These are phyloP conservation scores for Globisporangium okanoganense DNA, from an alignment of 352 stramenopile genomes.

Conservation along the genomic window DNA sequence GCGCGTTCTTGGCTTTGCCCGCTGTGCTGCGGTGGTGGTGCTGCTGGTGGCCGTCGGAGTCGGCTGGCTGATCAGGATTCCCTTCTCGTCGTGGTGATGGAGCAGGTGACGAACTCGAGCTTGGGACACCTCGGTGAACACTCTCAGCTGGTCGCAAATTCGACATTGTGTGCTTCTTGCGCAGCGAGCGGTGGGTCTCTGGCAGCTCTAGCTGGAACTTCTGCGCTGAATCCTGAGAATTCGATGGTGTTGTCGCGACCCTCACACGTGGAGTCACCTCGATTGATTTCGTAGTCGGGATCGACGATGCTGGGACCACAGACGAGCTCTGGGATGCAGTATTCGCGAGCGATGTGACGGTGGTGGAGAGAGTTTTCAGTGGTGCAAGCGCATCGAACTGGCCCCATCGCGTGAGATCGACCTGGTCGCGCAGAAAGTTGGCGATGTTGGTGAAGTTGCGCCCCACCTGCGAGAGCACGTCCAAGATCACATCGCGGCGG, in stretches of 20 bases:
- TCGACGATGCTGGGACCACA: constrained; percentile 8
- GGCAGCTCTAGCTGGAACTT: constrained; percentile 46
- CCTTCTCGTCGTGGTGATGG: neutral
- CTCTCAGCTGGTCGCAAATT: constrained; percentile 3
- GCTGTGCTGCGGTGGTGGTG: constrained; percentile 10
- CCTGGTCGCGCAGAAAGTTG: constrained; percentile 76
- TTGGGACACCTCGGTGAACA: neutral
- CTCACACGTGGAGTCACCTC: constrained; percentile 13
- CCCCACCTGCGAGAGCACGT: constrained; percentile 80
- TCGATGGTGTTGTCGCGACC: constrained; percentile 6
- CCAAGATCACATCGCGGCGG: constrained; percentile 73
- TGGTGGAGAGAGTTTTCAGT: constrained; percentile 43
- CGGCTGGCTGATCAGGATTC: neutral
- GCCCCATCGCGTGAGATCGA: constrained; percentile 66
- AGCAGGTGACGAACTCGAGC: neutral
- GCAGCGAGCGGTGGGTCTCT: constrained; percentile 35
- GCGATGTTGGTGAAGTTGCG: constrained; percentile 87
- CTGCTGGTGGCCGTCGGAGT: neutral
- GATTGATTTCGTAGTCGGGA: constrained; percentile 12
- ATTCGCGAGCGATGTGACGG: constrained; percentile 24
- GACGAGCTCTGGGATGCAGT: constrained; percentile 11
- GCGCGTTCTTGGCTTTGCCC: constrained; percentile 21
- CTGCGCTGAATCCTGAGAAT: constrained; percentile 10
- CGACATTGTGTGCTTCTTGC: constrained; percentile 25
- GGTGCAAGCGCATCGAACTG: constrained; percentile 64